Evolutionary conservation across 257 asterid genomes (phyloP).

Genomic region (Solanum commersonii): DNA sequence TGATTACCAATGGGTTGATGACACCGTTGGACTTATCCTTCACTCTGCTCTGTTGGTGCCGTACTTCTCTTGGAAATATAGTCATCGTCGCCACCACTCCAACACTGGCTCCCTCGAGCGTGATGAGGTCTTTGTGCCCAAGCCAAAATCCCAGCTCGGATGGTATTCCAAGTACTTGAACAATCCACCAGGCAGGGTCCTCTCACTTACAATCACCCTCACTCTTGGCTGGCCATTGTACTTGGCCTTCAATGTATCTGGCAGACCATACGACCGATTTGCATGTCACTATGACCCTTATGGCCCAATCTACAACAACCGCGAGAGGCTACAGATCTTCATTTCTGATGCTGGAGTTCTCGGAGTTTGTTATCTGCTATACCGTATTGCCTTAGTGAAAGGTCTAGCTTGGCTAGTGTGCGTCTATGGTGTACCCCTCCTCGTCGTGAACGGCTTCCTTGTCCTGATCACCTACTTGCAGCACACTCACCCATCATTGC

Average conservation of each 20-base stretch:
- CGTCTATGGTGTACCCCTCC: constrained; percentile 42
- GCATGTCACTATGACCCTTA: constrained; percentile 57
- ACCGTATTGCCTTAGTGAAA: constrained; percentile 22
- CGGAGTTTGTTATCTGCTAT: constrained; percentile 25
- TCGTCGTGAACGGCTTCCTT: constrained; percentile 47
- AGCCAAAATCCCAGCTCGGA: constrained; percentile 26
- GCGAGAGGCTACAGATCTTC: constrained; percentile 49
- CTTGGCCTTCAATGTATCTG: constrained; percentile 52
- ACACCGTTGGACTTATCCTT: constrained; percentile 57
- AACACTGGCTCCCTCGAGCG: constrained; percentile 69
- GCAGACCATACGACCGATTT: constrained; percentile 50
- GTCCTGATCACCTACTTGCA: constrained; percentile 58
- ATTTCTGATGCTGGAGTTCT: constrained; percentile 48
- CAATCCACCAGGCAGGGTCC: constrained; percentile 55
- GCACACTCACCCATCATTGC: constrained; percentile 66
- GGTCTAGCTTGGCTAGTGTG: constrained; percentile 44
- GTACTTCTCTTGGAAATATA: constrained; percentile 65
- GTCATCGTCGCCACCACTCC: constrained; percentile 74
- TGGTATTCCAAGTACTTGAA: constrained; percentile 54
- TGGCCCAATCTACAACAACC: constrained; percentile 63
- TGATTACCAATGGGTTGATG: constrained; percentile 61
- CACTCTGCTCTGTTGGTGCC: constrained; percentile 66
- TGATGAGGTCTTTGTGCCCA: constrained; percentile 67
- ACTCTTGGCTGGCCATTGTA: constrained; percentile 70
- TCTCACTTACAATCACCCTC: constrained; percentile 29